phyloP scores from a whole-genome alignment of 2,329 filamentous ascomycete species.

The Talaromyces sp. region DNA sequence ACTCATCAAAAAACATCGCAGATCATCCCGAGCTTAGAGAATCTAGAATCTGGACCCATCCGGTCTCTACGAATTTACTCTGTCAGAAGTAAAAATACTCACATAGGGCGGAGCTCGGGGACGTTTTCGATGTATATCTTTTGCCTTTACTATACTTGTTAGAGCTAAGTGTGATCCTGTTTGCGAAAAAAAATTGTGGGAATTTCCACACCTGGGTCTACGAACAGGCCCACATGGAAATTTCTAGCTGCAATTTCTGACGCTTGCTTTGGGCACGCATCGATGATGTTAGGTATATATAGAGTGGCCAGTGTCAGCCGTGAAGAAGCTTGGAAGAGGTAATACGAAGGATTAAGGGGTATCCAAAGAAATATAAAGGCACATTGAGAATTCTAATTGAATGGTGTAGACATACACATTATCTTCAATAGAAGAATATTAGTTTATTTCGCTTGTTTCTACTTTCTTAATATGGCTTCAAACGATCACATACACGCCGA shows the following conservation, averaged over 20 bases:
- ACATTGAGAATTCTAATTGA: neutral
- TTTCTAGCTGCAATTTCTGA: slow-evolving; percentile 1
- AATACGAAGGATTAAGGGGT: neutral
- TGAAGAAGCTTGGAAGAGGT: neutral
- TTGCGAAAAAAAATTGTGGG: neutral
- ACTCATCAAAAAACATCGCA: neutral
- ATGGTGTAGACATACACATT: neutral
- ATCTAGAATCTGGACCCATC: neutral
- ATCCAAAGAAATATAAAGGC: neutral
- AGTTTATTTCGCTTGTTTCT: neutral
- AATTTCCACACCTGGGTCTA: neutral
- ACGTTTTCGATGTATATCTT: neutral
- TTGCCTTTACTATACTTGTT: neutral
- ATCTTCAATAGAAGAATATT: slow-evolving; percentile 1
- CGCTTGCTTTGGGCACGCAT: neutral
- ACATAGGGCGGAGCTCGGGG: neutral
- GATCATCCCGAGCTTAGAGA: neutral
- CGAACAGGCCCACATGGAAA: slow-evolving; percentile 3
- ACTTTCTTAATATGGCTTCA: slow-evolving; percentile 6
- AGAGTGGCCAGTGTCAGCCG: neutral
- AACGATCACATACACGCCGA: neutral
- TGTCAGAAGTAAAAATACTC: neutral
- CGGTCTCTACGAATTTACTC: neutral
- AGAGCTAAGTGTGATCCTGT: neutral
- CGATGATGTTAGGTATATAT: slow-evolving; percentile 1